A percentile compares a stretch with the other conserved stretches of the same genome.
Conservation (phyloP, 495 filamentous ascomycete genomes). For the Aspergillus olivimuriae region DNA sequence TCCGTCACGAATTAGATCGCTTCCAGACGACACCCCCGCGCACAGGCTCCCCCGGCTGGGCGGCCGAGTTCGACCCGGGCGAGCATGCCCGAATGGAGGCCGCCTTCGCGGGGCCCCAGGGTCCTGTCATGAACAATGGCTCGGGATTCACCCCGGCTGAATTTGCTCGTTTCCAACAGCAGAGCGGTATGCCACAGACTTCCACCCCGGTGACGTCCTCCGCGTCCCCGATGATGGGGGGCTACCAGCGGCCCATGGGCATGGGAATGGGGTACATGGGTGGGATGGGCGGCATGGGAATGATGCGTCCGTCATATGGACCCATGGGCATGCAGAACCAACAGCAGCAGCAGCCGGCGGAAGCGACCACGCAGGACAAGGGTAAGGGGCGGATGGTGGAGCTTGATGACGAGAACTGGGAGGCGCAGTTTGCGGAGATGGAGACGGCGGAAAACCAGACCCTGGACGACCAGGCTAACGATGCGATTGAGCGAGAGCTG, state of each 20-base stretch:
- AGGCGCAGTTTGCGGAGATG: constrained; percentile 88
- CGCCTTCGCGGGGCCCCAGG: constrained; percentile 57
- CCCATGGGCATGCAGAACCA: constrained; percentile 40
- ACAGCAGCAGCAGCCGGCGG: constrained; percentile 49
- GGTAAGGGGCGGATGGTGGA: constrained; percentile 89
- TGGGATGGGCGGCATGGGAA: constrained; percentile 38
- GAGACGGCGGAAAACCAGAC: constrained; percentile 61
- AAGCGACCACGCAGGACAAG: constrained; percentile 54
- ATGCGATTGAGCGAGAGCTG: constrained; percentile 81
- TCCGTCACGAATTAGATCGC: constrained; percentile 58
- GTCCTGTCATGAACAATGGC: constrained; percentile 35
- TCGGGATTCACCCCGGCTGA: constrained; percentile 74
- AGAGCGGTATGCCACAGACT: constrained; percentile 52
- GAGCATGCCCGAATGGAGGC: constrained; percentile 75
- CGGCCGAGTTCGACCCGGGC: constrained; percentile 59
- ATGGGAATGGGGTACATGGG: constrained; percentile 37
- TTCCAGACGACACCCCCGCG: constrained; percentile 51
- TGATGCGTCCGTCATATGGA: constrained; percentile 31
- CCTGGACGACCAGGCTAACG: constrained; percentile 63
- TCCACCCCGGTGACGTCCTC: constrained; percentile 47
- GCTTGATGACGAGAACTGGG: constrained; percentile 90
- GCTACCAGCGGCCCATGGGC: constrained; percentile 55
- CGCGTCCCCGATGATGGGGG: constrained; percentile 42
- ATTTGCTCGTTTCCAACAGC: constrained; percentile 77
- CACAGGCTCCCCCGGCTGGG: constrained; percentile 58